A percentile compares a stretch with the other conserved stretches of the same genome.
Conservation (phyloP, 2,329 filamentous ascomycete species). For the Fusarium palustre region DNA sequence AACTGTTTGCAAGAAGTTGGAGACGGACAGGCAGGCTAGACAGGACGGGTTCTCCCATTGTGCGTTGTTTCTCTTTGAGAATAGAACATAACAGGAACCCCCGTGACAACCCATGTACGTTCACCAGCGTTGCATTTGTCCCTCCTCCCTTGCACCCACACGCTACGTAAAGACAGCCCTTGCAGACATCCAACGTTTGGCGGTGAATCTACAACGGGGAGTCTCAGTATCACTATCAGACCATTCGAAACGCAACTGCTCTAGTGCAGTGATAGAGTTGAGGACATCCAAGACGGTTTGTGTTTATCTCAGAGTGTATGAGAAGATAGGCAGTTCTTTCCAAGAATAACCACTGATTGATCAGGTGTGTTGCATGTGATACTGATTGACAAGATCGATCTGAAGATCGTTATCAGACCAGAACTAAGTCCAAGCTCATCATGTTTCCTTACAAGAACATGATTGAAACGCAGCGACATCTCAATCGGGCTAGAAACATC, state of each 20-base stretch:
- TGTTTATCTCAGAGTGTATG: slow-evolving; percentile 23
- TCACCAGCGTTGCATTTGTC: slow-evolving; percentile 26
- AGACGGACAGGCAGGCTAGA: not conserved
- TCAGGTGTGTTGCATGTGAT: slow-evolving; percentile 32
- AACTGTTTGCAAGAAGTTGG: not conserved
- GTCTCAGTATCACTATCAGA: slow-evolving; percentile 19
- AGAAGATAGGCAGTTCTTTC: slow-evolving; percentile 1
- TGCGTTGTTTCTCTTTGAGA: not conserved
- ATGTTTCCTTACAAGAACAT: slow-evolving; percentile 37
- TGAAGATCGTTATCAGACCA: slow-evolving; percentile 39
- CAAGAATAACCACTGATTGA: slow-evolving; percentile 2
- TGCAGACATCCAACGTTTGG: slow-evolving; percentile 31
- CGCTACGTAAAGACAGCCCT: slow-evolving; percentile 30
- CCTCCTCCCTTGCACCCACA: slow-evolving; percentile 41
- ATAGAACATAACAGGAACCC: not conserved
- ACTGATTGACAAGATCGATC: slow-evolving; percentile 24
- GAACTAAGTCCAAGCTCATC: slow-evolving; percentile 37
- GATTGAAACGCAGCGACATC: slow-evolving; percentile 33
- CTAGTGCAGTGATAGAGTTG: slow-evolving; percentile 13
- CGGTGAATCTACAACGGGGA: slow-evolving; percentile 44
- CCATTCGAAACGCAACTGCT: slow-evolving; percentile 32
- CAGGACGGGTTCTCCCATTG: not conserved
- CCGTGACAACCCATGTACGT: slow-evolving; percentile 24
- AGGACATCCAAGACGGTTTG: slow-evolving; percentile 22
- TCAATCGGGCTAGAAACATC: slow-evolving; percentile 39